Evolutionary conservation across 495 filamentous ascomycete species (phyloP).

Genomic region (Podospora bellae-mahoneyi): DNA sequence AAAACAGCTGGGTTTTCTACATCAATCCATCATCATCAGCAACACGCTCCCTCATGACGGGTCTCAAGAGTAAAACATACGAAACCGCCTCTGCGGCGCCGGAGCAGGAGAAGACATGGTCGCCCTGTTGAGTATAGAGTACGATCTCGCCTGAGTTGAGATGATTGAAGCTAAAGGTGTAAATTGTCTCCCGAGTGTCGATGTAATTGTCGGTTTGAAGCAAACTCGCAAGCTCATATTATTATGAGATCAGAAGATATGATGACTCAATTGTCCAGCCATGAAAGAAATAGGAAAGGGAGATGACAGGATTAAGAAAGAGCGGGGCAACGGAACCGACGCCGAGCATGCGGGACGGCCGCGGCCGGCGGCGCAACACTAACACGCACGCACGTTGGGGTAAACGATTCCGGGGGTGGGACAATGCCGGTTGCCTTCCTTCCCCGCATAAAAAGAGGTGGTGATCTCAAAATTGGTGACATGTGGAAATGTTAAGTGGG

Average conservation of each 20-base stretch:
- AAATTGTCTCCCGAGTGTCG: neutral
- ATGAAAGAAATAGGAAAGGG: neutral
- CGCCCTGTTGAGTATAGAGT: neutral
- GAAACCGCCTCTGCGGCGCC: constrained; percentile 33
- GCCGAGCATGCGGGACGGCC: neutral
- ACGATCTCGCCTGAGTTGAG: neutral
- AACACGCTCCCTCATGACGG: neutral
- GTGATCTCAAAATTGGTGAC: neutral
- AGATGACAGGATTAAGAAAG: neutral
- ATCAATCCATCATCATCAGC: constrained; percentile 17
- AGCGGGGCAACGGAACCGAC: constrained; percentile 12
- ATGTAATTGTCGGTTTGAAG: neutral
- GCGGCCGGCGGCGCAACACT: neutral
- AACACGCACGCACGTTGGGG: constrained; percentile 8
- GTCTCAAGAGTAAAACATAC: constrained; percentile 30
- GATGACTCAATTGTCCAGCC: neutral
- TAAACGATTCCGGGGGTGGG: constrained; percentile 15
- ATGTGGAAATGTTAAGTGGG: neutral
- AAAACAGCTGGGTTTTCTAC: constrained; percentile 67
- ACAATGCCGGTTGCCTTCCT: constrained; percentile 5
- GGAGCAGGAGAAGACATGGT: constrained; percentile 32
- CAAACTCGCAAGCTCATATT: neutral
- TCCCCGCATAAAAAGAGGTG: constrained; percentile 8
- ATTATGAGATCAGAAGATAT: neutral
- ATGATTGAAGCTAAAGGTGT: neutral